Percentiles rank a stretch among this genome's conserved stretches.
Conservation (phyloP, 495 filamentous ascomycete genomes). For the Daldinia grandis region DNA sequence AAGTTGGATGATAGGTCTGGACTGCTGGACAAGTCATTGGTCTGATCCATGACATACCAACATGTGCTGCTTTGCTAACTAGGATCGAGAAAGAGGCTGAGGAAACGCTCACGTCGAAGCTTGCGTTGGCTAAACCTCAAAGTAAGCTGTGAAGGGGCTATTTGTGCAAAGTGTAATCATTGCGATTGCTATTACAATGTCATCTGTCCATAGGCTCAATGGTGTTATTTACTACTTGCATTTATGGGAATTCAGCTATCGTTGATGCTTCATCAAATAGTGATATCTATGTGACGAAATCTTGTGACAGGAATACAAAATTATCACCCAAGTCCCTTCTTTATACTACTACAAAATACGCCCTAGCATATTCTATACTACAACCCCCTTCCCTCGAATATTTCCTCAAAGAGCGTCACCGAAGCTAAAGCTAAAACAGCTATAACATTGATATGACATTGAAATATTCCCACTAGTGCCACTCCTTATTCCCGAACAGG, state of each 20-base stretch:
- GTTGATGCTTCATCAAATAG: background rate
- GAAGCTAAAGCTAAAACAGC: background rate
- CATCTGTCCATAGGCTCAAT: background rate
- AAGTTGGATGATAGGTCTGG: slow-evolving; percentile 58
- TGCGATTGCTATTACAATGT: background rate
- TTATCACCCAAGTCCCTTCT: background rate
- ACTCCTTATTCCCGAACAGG: too few relatives aligned
- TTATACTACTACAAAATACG: background rate
- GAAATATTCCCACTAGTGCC: too few relatives aligned
- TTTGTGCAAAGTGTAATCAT: slow-evolving; percentile 4
- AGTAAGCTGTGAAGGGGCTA: slow-evolving; percentile 51
- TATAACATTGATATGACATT: too few relatives aligned
- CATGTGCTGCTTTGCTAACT: slow-evolving; percentile 61
- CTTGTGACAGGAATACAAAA: background rate
- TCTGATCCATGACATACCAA: slow-evolving; percentile 71
- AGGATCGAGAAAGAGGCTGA: slow-evolving; percentile 70
- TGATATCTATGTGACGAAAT: background rate
- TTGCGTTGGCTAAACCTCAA: slow-evolving; percentile 48
- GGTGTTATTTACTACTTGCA: slow-evolving; percentile 2
- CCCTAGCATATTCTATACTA: background rate
- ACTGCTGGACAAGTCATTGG: slow-evolving; percentile 72
- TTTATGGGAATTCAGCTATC: slow-evolving; percentile 7
- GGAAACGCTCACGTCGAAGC: slow-evolving; percentile 57
- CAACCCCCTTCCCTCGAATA: background rate
- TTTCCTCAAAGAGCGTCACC: background rate